Percentiles rank a stretch among this genome's conserved stretches.
These are phyloP conservation scores for Senecio squalidus DNA, from an alignment of 140 eudicot genomes.

Conservation along the genomic window DNA sequence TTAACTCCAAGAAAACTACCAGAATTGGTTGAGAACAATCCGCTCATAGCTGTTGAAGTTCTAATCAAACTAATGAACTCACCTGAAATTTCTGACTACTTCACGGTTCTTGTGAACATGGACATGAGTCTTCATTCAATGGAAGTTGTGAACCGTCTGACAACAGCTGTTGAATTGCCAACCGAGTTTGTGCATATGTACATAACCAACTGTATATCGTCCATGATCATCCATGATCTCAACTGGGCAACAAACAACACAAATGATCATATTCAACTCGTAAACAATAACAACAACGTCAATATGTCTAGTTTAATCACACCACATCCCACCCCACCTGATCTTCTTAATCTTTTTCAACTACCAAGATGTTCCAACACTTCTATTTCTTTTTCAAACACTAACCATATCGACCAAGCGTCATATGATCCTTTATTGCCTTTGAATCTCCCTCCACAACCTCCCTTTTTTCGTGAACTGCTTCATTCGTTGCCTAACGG, in stretches of 20 bases:
- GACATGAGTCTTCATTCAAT: conserved; percentile 97
- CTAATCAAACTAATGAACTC: conserved; percentile 76
- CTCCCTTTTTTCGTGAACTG: conserved; percentile 70
- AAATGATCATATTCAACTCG: conserved; percentile 23
- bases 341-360: conserved; percentile 67
- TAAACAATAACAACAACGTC: conserved; percentile 16
- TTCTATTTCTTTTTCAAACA: conserved; percentile 40
- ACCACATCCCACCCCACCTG: conserved; percentile 50
- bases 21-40: conserved; percentile 91
- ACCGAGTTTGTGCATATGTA: conserved; percentile 87
- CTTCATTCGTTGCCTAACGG: conserved; percentile 70
- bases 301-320: conserved; percentile 43
- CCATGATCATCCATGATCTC: conserved; percentile 46
- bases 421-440: conserved; percentile 67
- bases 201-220: conserved; percentile 84
- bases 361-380: conserved; percentile 59
- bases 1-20: conserved; percentile 86
- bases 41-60: conserved; percentile 82
- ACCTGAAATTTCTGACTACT: conserved; percentile 74
- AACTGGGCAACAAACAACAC: conserved; percentile 21
- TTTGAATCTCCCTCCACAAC: conserved; percentile 75
- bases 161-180: conserved; percentile 85
- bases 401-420: conserved; percentile 23
- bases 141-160: conserved; percentile 97
- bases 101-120: conserved; percentile 87